A percentile compares a stretch with the other conserved stretches of the same genome.
These are phyloP conservation scores for Phialophora verrucosa DNA, from an alignment of 2,329 filamentous ascomycete genomes.

Conservation along the genomic window DNA sequence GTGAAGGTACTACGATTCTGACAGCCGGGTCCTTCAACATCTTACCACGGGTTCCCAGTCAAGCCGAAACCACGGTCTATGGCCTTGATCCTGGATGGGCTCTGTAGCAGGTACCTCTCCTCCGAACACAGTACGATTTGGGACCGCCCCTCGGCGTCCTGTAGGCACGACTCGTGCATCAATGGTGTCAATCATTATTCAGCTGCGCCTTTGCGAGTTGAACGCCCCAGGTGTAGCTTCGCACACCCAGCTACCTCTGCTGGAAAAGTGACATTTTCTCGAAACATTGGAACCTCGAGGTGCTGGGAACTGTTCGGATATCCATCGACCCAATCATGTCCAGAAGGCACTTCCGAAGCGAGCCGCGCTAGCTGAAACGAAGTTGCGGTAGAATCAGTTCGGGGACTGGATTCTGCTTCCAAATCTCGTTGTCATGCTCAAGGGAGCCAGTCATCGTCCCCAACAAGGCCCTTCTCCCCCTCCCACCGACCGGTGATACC, in stretches of 20 bases:
- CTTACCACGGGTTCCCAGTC: not conserved
- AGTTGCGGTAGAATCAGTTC: not conserved
- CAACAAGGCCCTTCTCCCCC: not conserved
- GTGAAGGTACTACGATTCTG: not conserved
- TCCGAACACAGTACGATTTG: not conserved
- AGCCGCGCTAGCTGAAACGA: conserved; percentile 16
- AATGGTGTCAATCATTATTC: not conserved
- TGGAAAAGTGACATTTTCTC: conserved; percentile 18
- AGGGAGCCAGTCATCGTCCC: conserved; percentile 8
- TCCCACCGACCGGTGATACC: not conserved
- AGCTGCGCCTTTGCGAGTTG: not conserved
- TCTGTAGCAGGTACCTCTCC: not conserved
- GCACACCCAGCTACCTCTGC: not conserved
- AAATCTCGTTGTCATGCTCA: conserved; percentile 18
- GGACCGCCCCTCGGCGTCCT: not conserved
- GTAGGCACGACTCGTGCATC: not conserved
- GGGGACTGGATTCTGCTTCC: conserved; percentile 12
- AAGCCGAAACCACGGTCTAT: not conserved
- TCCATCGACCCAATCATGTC: conserved; percentile 10
- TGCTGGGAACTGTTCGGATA: conserved; percentile 6
- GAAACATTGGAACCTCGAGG: conserved; percentile 5
- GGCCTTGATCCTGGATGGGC: not conserved
- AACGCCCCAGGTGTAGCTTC: not conserved
- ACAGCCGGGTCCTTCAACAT: not conserved
- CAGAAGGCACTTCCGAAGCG: conserved; percentile 14